These are phyloP conservation scores for Macrotyloma uniflorum DNA, from an alignment of 306 rosid genomes.

Conservation along the genomic window DNA sequence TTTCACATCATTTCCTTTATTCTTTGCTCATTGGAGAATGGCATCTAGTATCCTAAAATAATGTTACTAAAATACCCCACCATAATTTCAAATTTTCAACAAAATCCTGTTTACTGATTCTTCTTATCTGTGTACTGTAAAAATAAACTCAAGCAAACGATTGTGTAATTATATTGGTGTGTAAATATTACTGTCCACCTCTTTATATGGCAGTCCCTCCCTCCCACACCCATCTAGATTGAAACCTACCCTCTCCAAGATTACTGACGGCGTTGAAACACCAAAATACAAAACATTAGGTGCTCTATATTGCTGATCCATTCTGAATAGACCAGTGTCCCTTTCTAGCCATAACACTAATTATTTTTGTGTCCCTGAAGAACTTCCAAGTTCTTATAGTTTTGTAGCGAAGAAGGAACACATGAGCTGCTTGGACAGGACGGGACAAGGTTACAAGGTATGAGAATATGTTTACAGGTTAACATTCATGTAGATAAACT, in stretches of 20 bases:
- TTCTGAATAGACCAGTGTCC: not conserved
- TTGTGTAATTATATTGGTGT: not conserved
- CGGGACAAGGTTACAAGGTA: not conserved
- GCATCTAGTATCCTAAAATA: not conserved
- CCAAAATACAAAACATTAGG: slow-evolving; percentile 18
- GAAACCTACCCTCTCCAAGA: slow-evolving; percentile 15
- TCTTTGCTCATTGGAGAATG: not conserved
- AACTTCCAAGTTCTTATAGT: slow-evolving; percentile 1
- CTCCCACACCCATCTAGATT: not conserved
- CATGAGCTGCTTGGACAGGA: not conserved
- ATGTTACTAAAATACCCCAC: not conserved
- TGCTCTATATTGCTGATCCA: not conserved
- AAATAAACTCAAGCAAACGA: not conserved
- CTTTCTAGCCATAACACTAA: not conserved
- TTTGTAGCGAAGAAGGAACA: not conserved
- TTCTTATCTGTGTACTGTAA: not conserved
- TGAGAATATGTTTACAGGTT: slow-evolving; percentile 16
- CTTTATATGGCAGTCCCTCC: slow-evolving; percentile 15
- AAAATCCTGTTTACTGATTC: not conserved
- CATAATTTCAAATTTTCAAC: not conserved
- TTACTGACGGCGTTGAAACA: not conserved
- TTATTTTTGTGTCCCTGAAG: not conserved
- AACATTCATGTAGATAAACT: not conserved
- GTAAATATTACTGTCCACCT: not conserved
- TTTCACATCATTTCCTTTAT: not conserved